Evolutionary conservation across 2,329 filamentous ascomycete genomes (phyloP), one percentile per base, ranked within the genome.

Genomic region (Fusarium pseudoanthophilum): DNA sequence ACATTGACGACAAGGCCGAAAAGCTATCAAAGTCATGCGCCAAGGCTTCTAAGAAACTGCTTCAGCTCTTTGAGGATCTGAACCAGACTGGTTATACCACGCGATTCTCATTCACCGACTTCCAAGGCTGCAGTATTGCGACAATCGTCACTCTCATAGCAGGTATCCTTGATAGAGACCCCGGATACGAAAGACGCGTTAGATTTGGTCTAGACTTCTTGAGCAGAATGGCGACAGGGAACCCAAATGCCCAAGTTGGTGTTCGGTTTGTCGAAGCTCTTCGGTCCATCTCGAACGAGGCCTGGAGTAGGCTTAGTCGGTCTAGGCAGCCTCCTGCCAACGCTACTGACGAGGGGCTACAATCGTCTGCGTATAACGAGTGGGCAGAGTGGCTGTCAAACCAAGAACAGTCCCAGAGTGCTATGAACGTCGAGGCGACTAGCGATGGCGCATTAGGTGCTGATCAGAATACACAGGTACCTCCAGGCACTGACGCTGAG

Each of bases 221-320:
- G 1, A 32, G 40, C 0, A 21, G 52, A 26, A 62, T 62, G 52
- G 60, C 60, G 2, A 43, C 52, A 18, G 60, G 60, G 1, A 62
- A 46, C 21, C n/a, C 26, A 7, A 59, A 34, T 26, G 60, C 60
- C 3, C 34, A 62, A 7, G 34, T 62, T 10, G 60, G 60, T 16
- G 60, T 62, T 7, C 24, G 53, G 11, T 58, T 62, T n/a, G 60
- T 62, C 0, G 60, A 62, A 32, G 39, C 60, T 2, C 60, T 62
- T 11, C 40, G 43, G 0, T 62, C 60, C 13, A 59, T 62, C 5
- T 62, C 40, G 7, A 45, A 62, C 4, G 60, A 62, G 20, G 60
- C 60, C 1, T 39, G 32, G 18, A 3, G 32, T 1, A 62, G 46
- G 34, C 40, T 62, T 3, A 11, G 26, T 24, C 26, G 28, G 2